Percentiles rank a stretch among this genome's conserved stretches.
Conservation (phyloP, 148 eudicot species). For the Talinum fruticosum region DNA sequence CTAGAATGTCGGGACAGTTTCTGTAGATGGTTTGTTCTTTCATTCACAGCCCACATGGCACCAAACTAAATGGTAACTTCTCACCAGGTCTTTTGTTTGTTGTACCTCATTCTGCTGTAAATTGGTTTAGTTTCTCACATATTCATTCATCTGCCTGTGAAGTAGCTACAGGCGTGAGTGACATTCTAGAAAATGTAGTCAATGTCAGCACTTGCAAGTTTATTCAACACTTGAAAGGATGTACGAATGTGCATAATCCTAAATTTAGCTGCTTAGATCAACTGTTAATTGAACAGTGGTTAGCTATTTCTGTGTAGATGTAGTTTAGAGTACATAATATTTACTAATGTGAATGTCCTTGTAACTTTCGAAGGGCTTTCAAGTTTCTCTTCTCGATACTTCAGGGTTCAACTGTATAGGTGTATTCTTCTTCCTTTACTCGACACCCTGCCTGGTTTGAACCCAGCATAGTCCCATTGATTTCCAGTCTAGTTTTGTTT, state of each 20-base stretch:
- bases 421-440: too few species aligned
- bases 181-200: background rate
- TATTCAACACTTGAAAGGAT: constrained; percentile 12
- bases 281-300: background rate
- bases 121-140: constrained; percentile 17
- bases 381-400: constrained; percentile 1
- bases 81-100: constrained; percentile 4
- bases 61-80: constrained; percentile 10
- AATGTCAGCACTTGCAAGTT: constrained; percentile 11
- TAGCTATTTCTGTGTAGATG: constrained; percentile 6
- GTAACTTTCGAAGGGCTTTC: background rate
- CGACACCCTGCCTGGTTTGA: too few species aligned
- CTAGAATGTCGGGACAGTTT: constrained; percentile 56
- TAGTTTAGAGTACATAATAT: constrained; percentile 11
- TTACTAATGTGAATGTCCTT: constrained; percentile 5
- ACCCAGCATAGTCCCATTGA: too few species aligned
- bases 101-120: constrained; percentile 8
- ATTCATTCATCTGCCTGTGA: constrained; percentile 9
- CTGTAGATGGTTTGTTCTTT: constrained; percentile 29
- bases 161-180: constrained; percentile 7
- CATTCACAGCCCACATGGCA: background rate
- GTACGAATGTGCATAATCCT: constrained; percentile 24
- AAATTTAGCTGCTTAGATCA: constrained; percentile 12
- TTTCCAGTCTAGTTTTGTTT: too few species aligned
- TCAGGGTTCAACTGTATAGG: too few species aligned